Evolutionary conservation across 106 monocot species (phyloP).

Genomic region (Narthecium ossifragum): DNA sequence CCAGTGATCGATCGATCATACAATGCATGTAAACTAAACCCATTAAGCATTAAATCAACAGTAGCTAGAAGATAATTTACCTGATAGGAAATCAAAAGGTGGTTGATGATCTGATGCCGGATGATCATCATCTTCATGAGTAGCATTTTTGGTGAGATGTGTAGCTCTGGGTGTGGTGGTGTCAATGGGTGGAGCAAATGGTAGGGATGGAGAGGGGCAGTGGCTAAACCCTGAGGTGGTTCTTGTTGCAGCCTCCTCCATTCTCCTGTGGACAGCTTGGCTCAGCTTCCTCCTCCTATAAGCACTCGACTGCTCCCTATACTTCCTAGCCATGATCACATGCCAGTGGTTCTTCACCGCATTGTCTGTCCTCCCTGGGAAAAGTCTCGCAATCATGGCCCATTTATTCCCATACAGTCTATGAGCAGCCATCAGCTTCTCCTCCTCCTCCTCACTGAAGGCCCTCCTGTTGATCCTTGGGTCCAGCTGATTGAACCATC

Average conservation of each 20-base stretch:
- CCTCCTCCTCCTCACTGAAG: constrained; percentile 83
- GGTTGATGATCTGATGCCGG: background rate
- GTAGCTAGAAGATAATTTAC: background rate
- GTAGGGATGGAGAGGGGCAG: constrained; percentile 3
- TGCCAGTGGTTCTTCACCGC: constrained; percentile 96
- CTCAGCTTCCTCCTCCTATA: constrained; percentile 56
- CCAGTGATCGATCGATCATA: no score
- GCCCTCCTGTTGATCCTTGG: constrained; percentile 79
- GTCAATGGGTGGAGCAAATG: constrained; percentile 4
- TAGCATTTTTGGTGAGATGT: background rate
- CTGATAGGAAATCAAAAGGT: constrained; percentile 30
- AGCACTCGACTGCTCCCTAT: constrained; percentile 68
- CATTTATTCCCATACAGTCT: constrained; percentile 85
- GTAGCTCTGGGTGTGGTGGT: background rate
- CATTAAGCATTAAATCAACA: background rate
- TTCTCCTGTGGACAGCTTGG: constrained; percentile 28
- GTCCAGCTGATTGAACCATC: constrained; percentile 98
- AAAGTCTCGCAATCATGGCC: constrained; percentile 85
- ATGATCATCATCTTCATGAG: background rate
- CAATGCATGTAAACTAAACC: no score
- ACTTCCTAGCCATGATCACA: constrained; percentile 94
- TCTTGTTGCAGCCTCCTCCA: constrained; percentile 7
- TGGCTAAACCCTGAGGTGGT: background rate
- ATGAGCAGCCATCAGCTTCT: constrained; percentile 82
- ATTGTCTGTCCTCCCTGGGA: constrained; percentile 88